phyloP scores from a whole-genome alignment of 495 filamentous ascomycete genomes.

The Thermochaetoides thermophila region DNA sequence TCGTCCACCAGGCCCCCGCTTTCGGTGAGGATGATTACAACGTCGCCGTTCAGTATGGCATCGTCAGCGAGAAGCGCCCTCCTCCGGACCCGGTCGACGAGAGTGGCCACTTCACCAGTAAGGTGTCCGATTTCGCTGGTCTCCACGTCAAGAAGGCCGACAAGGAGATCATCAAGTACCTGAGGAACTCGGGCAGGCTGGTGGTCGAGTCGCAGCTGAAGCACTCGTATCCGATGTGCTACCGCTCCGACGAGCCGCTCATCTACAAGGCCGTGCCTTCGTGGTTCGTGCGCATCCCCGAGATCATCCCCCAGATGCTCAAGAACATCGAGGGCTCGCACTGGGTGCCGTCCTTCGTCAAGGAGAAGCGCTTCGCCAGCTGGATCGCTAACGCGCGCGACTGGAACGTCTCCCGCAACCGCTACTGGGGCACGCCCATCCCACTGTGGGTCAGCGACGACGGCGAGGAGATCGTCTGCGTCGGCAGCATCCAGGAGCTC shows the following conservation, averaged over 20 bases:
- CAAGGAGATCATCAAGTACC: slow-evolving; percentile 82
- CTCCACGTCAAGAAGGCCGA: slow-evolving; percentile 91
- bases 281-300: slow-evolving; percentile 85
- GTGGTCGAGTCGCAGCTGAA: slow-evolving; percentile 82
- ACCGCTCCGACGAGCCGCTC: slow-evolving; percentile 85
- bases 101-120: slow-evolving; percentile 61
- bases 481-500: slow-evolving; percentile 76
- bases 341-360: slow-evolving; percentile 88
- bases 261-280: slow-evolving; percentile 90
- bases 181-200: slow-evolving; percentile 67
- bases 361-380: slow-evolving; percentile 70
- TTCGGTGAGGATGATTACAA: slow-evolving; percentile 97
- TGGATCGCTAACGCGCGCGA: slow-evolving; percentile 66
- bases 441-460: slow-evolving; percentile 90
- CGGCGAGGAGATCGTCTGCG: slow-evolving; percentile 68
- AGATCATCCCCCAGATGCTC: slow-evolving; percentile 80
- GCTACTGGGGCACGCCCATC: slow-evolving; percentile 97
- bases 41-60: slow-evolving; percentile 59
- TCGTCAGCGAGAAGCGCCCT: slow-evolving; percentile 59
- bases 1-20: slow-evolving; percentile 90
- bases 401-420: slow-evolving; percentile 92
- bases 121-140: slow-evolving; percentile 73
- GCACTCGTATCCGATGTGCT: slow-evolving; percentile 93
- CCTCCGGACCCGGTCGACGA: slow-evolving; percentile 88
- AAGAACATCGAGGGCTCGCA: slow-evolving; percentile 78